Evolutionary conservation across 192 early-diverging fungal species (phyloP).

Genomic region (Chytriomyces confervae): DNA sequence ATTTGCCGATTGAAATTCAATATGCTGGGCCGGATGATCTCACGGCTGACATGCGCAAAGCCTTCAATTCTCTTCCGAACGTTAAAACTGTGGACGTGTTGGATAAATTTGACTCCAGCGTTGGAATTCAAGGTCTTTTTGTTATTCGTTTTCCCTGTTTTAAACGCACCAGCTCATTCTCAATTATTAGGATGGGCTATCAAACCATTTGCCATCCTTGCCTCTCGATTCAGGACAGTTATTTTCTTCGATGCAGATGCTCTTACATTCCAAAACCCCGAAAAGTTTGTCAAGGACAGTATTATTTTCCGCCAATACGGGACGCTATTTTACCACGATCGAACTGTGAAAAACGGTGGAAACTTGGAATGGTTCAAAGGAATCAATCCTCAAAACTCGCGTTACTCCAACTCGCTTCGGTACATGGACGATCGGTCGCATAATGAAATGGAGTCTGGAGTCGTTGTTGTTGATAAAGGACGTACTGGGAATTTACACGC

Average conservation of each 20-base stretch:
- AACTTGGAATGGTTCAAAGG: conserved; percentile 54
- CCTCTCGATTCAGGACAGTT: conserved; percentile 62
- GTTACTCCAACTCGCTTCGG: conserved; percentile 1
- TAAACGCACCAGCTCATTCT: no score
- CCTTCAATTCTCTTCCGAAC: conserved; percentile 26
- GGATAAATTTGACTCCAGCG: conserved; percentile 36
- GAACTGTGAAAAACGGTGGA: conserved; percentile 43
- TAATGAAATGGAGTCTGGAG: conserved; percentile 73
- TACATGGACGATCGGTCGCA: conserved; percentile 46
- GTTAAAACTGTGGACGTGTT: conserved; percentile 40
- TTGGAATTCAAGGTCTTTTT: neutral
- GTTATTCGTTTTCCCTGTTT: no score
- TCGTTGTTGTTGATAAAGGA: conserved; percentile 69
- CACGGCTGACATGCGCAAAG: conserved; percentile 1
- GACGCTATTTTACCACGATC: conserved; percentile 68
- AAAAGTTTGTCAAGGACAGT: conserved; percentile 49
- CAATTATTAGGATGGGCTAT: conserved; percentile 30
- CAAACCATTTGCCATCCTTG: conserved; percentile 70
- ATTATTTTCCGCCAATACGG: conserved; percentile 51
- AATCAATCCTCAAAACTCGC: conserved; percentile 15
- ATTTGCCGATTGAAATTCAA: conserved; percentile 64
- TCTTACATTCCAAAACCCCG: conserved; percentile 67
- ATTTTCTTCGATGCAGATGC: conserved; percentile 78
- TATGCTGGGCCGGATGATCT: conserved; percentile 50
- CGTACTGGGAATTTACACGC: conserved; percentile 52